Conservation (phyloP, 176 grass and related monocot species). For the Oryza longistaminata region DNA sequence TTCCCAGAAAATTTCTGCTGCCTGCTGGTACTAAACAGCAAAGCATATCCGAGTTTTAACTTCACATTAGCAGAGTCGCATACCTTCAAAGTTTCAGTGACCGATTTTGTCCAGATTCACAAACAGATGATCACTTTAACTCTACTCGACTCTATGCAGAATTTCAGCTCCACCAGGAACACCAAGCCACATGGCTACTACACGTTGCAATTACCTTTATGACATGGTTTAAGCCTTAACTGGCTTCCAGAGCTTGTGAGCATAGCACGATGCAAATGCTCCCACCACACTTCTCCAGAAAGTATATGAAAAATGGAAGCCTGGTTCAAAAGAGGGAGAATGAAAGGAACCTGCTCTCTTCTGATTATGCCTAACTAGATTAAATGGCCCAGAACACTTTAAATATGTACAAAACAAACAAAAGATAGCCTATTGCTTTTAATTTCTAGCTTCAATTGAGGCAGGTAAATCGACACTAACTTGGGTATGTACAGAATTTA, state of each 20-base stretch:
- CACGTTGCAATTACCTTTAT: not conserved
- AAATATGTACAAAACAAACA: slow-evolving; percentile 36
- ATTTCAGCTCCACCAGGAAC: not conserved
- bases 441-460: slow-evolving; percentile 38
- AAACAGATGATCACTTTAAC: not conserved
- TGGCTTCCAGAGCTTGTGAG: not conserved
- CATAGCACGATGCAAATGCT: not conserved
- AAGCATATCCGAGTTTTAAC: not conserved
- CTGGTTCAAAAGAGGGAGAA: not conserved
- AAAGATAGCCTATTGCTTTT: slow-evolving; percentile 36
- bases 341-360: slow-evolving; percentile 34
- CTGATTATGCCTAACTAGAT: slow-evolving; percentile 42
- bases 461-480: slow-evolving; percentile 27
- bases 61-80: not conserved
- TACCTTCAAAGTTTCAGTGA: not conserved
- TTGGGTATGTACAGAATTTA: slow-evolving; percentile 59
- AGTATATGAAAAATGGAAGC: not conserved
- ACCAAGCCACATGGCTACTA: not conserved
- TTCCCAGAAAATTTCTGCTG: not conserved
- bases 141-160: not conserved
- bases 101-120: not conserved
- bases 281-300: not conserved
- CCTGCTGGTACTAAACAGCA: not conserved
- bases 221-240: not conserved
- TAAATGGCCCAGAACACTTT: slow-evolving; percentile 18